Percentiles rank a stretch among this genome's conserved stretches.
Evolutionary conservation across 176 grass and related monocot genomes (phyloP).

Genomic region (Coix lacrymajobi): DNA sequence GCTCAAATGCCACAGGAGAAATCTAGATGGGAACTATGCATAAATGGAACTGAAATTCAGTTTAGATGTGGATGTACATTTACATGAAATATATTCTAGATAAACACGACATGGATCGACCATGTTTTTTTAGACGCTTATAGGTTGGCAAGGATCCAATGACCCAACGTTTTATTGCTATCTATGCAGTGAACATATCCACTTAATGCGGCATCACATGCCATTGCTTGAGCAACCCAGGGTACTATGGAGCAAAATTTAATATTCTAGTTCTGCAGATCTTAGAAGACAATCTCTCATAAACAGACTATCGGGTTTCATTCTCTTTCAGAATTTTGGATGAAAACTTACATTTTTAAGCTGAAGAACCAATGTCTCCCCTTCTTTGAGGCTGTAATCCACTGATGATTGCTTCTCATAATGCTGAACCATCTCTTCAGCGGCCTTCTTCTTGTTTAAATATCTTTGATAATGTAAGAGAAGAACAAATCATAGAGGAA

Average conservation of each 20-base stretch:
- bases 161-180: background rate
- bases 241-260: background rate
- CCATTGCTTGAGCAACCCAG: background rate
- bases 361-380: slow-evolving; percentile 96
- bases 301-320: background rate
- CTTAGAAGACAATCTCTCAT: background rate
- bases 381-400: slow-evolving; percentile 99
- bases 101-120: background rate
- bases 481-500: slow-evolving; percentile 26
- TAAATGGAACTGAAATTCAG: background rate
- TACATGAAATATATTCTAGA: slow-evolving; percentile 4
- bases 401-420: slow-evolving; percentile 83
- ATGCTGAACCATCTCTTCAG: slow-evolving; percentile 98
- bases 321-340: background rate
- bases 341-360: slow-evolving; percentile 78
- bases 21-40: background rate
- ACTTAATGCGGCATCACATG: background rate
- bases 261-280: background rate
- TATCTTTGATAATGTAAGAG: slow-evolving; percentile 68
- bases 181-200: background rate
- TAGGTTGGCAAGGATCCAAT: background rate
- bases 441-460: slow-evolving; percentile 93
- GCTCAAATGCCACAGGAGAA: slow-evolving; percentile 2
- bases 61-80: background rate
- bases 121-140: background rate